phyloP scores from a whole-genome alignment of 1,284 basidiomycete species.

The Trichosporon faecale region DNA sequence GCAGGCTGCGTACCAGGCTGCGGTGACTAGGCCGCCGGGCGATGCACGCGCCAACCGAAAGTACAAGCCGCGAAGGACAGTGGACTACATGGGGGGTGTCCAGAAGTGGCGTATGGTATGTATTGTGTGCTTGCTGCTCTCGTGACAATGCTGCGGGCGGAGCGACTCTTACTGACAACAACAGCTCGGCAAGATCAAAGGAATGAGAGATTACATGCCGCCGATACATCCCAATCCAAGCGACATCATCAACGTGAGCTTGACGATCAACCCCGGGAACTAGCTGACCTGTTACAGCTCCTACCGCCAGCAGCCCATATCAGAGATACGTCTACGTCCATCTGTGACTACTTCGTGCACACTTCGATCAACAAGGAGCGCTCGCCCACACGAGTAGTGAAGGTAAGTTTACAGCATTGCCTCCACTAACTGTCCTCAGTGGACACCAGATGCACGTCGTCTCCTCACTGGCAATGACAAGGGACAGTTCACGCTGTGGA shows the following conservation, averaged over 20 bases:
- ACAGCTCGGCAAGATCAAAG: conserved; percentile 70
- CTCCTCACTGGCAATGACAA: conserved; percentile 92
- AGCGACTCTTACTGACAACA: background rate
- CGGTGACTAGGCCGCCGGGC: conserved; percentile 54
- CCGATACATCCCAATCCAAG: conserved; percentile 75
- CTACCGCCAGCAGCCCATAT: conserved; percentile 87
- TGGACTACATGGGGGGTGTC: conserved; percentile 87
- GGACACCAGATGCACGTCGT: conserved; percentile 92
- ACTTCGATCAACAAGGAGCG: conserved; percentile 98
- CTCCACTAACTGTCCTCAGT: conserved; percentile 56
- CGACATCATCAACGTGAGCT: conserved; percentile 73
- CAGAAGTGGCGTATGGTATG: conserved; percentile 77
- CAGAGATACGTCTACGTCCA: conserved; percentile 80
- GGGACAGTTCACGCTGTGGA: conserved; percentile 98
- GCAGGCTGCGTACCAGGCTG: conserved; percentile 69
- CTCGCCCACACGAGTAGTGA: conserved; percentile 92
- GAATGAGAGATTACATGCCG: conserved; percentile 68
- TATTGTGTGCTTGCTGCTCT: conserved; percentile 22
- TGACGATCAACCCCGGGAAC: background rate
- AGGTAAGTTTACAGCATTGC: conserved; percentile 58
- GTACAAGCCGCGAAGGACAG: conserved; percentile 85
- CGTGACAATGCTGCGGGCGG: background rate
- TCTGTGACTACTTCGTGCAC: conserved; percentile 94
- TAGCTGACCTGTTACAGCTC: conserved; percentile 59
- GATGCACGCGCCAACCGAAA: conserved; percentile 69